Base-by-base conservation (phyloP, 352 stramenopile species). In the Hyaloperonospora arabidopsidis region DNA sequence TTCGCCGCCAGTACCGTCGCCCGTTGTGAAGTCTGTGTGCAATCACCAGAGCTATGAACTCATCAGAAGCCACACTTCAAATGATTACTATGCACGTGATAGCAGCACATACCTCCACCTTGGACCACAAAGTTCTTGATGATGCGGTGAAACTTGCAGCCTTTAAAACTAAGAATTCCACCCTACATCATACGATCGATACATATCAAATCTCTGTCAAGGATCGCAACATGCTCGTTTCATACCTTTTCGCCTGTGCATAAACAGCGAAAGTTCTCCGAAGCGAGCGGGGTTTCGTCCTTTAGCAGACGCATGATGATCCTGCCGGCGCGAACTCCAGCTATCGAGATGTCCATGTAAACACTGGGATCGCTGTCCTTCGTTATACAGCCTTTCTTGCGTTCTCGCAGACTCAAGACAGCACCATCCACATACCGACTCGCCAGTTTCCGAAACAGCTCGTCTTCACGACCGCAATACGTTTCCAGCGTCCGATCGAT, bases 261-360 rank as follows among this genome's bases (percentile, higher is more conserved):
- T 23, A 89, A 57, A 25, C 71, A 87, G 13, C 79, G 79, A 65
- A 98, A 98, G 65, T 98, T 98, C 60, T 98, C 93, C 14, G 90
- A 93, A 43, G 96, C 95, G 54, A 96, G 93, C 15, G 95, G 95
- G 25, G 87, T 91, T 47, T 84, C 68, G 68, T 98, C 86, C 49
- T 88, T 89, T 17, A 97, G 96, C 19, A 98, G 74, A 59, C 97
- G 90, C 74, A 98, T 89, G 59, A 97, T 93, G 52, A 98, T 89
- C 22, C 93, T 72, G 22, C 95, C 95, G 1, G 84, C 74, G 13
- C 78, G 69, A 29, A 74, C 68, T 12, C 74, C 82, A 23, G 79
- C 81, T 41, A 98, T 87, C 15, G 76, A 81, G 52, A 98, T 83
- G 68, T 98, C 94, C 59, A 98, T 96, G 71, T 96, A 98, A 51